Percentiles rank a stretch among this genome's conserved stretches.
Evolutionary conservation across 305 asterid species (phyloP).

Genomic region (Ilex paraguariensis): DNA sequence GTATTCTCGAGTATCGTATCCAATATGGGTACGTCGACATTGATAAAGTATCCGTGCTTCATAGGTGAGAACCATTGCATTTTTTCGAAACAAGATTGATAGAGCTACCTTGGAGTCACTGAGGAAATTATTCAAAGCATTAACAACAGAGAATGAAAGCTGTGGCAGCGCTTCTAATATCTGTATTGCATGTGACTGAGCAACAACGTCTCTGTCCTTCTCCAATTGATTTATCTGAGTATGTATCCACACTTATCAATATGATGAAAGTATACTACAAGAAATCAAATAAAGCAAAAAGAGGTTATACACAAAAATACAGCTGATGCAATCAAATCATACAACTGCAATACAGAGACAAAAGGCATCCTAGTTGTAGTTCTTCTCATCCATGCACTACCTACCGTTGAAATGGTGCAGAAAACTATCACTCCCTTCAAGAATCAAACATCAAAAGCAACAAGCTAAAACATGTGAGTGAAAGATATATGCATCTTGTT

Average conservation of each 20-base stretch:
- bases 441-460: no score
- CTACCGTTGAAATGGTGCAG: no score
- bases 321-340: no score
- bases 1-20: no score
- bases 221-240: conserved; percentile 91
- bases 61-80: neutral
- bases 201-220: conserved; percentile 96
- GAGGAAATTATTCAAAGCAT: conserved; percentile 80
- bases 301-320: neutral
- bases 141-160: conserved; percentile 73
- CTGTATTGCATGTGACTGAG: conserved; percentile 94
- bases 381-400: no score
- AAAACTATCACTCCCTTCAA: no score
- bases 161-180: conserved; percentile 81
- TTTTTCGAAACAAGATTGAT: conserved; percentile 7
- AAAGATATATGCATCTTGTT: no score
- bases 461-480: no score
- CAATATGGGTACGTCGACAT: no score
- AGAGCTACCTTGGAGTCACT: conserved; percentile 74
- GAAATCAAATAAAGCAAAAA: neutral
- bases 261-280: neutral
- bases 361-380: no score
- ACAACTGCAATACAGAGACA: no score
- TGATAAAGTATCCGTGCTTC: no score
- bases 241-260: neutral